Evolutionary conservation across 352 stramenopile species (phyloP).

Genomic region (Phytophthora tentaculata): DNA sequence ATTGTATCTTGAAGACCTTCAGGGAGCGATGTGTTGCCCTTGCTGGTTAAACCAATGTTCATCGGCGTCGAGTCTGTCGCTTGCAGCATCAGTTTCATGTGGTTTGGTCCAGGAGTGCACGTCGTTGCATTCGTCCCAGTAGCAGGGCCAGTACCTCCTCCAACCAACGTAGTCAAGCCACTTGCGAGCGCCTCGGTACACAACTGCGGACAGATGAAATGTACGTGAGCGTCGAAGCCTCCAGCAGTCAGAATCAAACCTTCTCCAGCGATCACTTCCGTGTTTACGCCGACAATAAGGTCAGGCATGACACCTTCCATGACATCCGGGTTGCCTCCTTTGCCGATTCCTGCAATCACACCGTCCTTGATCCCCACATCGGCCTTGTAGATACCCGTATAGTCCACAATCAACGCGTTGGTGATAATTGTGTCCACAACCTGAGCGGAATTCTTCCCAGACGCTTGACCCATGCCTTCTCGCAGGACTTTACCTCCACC

Average conservation of each 20-base stretch:
- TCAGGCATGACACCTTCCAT: constrained; percentile 92
- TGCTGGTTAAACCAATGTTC: constrained; percentile 98
- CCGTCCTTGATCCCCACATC: constrained; percentile 96
- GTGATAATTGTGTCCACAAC: constrained; percentile 97
- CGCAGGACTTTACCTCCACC: constrained; percentile 94
- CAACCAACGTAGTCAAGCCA: constrained; percentile 93
- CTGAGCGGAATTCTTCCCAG: constrained; percentile 45
- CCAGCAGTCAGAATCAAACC: constrained; percentile 96
- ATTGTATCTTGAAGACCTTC: constrained; percentile 91
- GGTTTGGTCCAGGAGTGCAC: constrained; percentile 94
- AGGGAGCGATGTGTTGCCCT: constrained; percentile 94
- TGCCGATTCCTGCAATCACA: constrained; percentile 95
- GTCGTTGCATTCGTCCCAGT: constrained; percentile 96
- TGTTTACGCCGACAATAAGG: constrained; percentile 92
- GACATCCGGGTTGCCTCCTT: constrained; percentile 97
- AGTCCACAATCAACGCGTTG: constrained; percentile 97
- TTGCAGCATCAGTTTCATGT: constrained; percentile 97
- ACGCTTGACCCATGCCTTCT: constrained; percentile 82
- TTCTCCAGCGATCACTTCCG: constrained; percentile 97
- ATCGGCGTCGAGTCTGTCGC: constrained; percentile 93
- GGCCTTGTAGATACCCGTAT: constrained; percentile 95
- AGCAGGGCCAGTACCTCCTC: constrained; percentile 92
- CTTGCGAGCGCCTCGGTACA: constrained; percentile 93
- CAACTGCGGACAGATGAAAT: constrained; percentile 97
- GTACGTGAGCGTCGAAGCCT: constrained; percentile 96